Evolutionary conservation across 768 basidiomycete genomes (phyloP).

Genomic region (Pisolithus tinctorius): DNA sequence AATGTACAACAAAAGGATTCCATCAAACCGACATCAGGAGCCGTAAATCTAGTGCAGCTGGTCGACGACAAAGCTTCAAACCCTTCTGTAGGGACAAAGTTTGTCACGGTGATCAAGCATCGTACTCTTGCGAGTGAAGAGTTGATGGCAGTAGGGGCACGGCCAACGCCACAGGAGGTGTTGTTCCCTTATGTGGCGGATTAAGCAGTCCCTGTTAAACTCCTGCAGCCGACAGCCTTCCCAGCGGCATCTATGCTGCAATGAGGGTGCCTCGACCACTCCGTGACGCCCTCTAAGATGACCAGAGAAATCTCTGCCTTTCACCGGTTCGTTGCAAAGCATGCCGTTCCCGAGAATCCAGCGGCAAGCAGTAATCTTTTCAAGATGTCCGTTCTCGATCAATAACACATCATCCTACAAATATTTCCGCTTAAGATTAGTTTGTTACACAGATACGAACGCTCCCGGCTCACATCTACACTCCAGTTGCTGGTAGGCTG

Average conservation of each 20-base stretch:
- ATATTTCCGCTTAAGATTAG: not conserved
- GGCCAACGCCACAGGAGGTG: constrained; percentile 18
- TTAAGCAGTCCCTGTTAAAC: not conserved
- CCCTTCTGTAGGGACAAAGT: too few species aligned
- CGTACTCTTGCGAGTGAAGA: not conserved
- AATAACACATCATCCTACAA: not conserved
- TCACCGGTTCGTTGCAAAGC: not conserved
- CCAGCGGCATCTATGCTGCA: not conserved
- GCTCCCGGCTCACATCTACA: not conserved
- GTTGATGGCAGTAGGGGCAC: not conserved
- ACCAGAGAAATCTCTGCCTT: not conserved
- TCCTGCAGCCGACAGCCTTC: not conserved
- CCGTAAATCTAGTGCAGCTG: too few species aligned
- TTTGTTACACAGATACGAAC: not conserved
- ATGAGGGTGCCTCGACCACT: not conserved
- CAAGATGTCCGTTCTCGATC: not conserved
- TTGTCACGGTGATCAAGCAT: not conserved
- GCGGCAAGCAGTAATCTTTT: not conserved
- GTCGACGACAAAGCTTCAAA: too few species aligned
- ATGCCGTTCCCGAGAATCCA: not conserved
- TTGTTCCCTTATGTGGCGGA: not conserved
- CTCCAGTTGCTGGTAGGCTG: not conserved
- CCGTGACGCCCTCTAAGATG: not conserved
- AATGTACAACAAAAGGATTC: too few species aligned
- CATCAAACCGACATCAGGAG: too few species aligned